phyloP scores from a whole-genome alignment of 164 flowering plant species.

The Pachysandra terminalis region DNA sequence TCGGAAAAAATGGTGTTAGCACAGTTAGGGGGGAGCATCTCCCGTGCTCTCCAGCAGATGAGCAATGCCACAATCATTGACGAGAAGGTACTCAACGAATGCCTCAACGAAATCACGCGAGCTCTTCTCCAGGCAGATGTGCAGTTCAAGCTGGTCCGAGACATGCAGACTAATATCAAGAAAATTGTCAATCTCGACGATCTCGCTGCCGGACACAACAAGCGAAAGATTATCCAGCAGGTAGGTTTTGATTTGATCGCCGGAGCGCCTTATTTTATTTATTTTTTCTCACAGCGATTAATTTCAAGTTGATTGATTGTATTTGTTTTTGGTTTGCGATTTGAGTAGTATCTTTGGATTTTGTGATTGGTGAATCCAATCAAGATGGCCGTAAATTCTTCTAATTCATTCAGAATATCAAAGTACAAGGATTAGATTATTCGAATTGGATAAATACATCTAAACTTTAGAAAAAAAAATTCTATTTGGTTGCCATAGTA shows the following conservation, averaged over 20 bases:
- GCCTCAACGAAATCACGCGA: slow-evolving; percentile 93
- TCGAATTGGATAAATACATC: no score
- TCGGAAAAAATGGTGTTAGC: slow-evolving; percentile 78
- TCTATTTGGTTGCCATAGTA: no score
- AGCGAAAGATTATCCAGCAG: slow-evolving; percentile 88
- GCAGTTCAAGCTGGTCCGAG: slow-evolving; percentile 81
- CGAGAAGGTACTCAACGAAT: slow-evolving; percentile 86
- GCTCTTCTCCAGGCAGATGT: slow-evolving; percentile 94
- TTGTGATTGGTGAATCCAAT: no score
- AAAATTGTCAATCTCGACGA: slow-evolving; percentile 91
- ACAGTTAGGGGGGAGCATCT: slow-evolving; percentile 87
- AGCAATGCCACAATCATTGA: slow-evolving; percentile 97
- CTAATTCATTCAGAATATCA: no score
- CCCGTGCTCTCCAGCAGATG: slow-evolving; percentile 99
- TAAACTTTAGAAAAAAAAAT: no score
- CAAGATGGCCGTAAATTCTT: no score
- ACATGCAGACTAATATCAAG: slow-evolving; percentile 88
- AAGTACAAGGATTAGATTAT: no score
- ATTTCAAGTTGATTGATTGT: neutral
- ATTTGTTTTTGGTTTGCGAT: no score
- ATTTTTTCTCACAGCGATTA: neutral
- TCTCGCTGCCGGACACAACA: slow-evolving; percentile 97
- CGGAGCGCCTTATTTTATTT: no score
- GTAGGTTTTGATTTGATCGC: slow-evolving; percentile 24
- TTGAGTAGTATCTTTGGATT: no score